phyloP scores from a whole-genome alignment of 78 protist species.

The Creolimax fragrantissima region DNA sequence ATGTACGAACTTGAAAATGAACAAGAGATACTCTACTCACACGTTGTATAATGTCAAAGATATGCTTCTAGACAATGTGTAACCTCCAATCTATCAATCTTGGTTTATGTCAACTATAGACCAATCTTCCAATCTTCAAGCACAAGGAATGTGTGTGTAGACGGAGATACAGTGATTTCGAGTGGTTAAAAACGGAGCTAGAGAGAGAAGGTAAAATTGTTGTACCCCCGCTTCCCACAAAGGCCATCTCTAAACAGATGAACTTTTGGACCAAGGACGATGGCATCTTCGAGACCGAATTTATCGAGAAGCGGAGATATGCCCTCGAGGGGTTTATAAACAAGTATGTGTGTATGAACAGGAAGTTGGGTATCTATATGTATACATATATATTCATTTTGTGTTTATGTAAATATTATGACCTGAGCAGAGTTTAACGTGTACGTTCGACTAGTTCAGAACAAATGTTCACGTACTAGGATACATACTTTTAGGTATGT shows the following conservation, averaged over 20 bases:
- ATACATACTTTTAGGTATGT: too few relatives aligned
- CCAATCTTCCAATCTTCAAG: conserved; percentile 36
- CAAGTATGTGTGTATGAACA: conserved; percentile 17
- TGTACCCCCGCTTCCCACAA: conserved; percentile 26
- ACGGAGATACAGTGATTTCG: conserved; percentile 37
- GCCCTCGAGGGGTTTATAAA: conserved; percentile 24
- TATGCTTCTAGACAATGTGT: too few relatives aligned
- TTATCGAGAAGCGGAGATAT: not conserved
- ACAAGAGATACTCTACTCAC: too few relatives aligned
- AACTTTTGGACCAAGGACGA: conserved; percentile 14
- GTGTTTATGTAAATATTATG: too few relatives aligned
- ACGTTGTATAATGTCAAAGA: too few relatives aligned
- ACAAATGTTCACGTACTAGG: too few relatives aligned
- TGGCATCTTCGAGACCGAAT: conserved; percentile 29
- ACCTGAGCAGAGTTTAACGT: too few relatives aligned
- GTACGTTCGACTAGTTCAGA: too few relatives aligned
- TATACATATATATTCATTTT: not conserved
- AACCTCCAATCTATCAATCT: too few relatives aligned
- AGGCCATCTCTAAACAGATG: conserved; percentile 11
- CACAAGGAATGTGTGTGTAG: not conserved
- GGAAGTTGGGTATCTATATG: not conserved
- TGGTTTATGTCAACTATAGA: too few relatives aligned
- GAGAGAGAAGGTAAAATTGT: conserved; percentile 33
- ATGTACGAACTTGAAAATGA: too few relatives aligned
- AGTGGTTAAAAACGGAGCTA: conserved; percentile 31